Percentiles rank a stretch among this genome's conserved stretches.
phyloP scores from a whole-genome alignment of 2,329 filamentous ascomycete species.

The Colletotrichum agaves region DNA sequence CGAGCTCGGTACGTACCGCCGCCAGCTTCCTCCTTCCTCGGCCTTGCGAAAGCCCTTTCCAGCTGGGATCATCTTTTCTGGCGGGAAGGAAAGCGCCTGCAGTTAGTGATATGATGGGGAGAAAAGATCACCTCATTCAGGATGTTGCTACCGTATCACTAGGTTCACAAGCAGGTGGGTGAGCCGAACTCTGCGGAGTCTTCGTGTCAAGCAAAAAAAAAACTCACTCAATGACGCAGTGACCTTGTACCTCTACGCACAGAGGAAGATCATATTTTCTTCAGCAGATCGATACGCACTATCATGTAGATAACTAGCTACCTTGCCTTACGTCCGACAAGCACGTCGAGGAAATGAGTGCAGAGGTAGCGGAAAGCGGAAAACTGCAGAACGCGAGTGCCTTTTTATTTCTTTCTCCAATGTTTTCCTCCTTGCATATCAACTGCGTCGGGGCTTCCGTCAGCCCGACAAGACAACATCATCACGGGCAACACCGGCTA shows the following conservation, averaged over 20 bases:
- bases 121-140: not conserved
- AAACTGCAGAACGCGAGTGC: not conserved
- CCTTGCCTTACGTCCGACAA: not conserved
- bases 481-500: not conserved
- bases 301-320: too few relatives aligned
- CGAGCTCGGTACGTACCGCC: constrained; percentile 11
- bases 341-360: not conserved
- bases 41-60: not conserved
- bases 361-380: not conserved
- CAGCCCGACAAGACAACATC: not conserved
- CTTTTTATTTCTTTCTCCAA: not conserved
- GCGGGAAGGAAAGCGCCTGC: not conserved
- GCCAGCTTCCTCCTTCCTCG: not conserved
- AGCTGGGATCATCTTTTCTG: not conserved
- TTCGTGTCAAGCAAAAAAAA: not conserved
- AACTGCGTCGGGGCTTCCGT: constrained; percentile 8
- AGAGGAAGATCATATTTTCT: not conserved
- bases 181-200: constrained; percentile 2
- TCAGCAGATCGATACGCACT: constrained; percentile 21
- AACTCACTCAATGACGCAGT: too few relatives aligned
- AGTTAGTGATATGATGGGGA: not conserved
- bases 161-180: too few relatives aligned
- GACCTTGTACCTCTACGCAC: not conserved
- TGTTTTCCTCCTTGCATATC: not conserved
- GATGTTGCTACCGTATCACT: not conserved